Base-by-base conservation (phyloP, 257 asterid species). In the Rhazya stricta region DNA sequence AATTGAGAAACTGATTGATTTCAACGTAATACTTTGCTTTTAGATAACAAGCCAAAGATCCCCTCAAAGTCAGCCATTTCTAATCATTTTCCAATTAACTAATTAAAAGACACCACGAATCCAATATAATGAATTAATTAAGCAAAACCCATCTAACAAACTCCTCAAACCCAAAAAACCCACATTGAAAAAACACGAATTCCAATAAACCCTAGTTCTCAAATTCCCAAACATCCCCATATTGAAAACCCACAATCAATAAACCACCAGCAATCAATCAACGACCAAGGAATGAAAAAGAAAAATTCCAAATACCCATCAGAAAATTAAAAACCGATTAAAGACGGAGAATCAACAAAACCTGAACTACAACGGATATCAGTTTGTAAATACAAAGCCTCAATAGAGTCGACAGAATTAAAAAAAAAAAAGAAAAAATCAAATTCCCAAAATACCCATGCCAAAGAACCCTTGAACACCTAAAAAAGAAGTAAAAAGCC, bases 181-280 rank as follows among this genome's bases (percentile, higher is more conserved):
- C 80, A 76, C 73, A 51, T 67, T 58, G 12, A 62, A 81, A 69
- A 77, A 54, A 54, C 25, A 62, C 30, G 71, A 73, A 56, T 57
- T 16, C 54, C 82, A 76, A 62, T 76, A 86, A 86, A 84, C 86
- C 90, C 88, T 82, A 84, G 66, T 70, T 73, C 72, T 73, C 23
- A 63, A 1, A 69, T 71, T 60, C 79, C 80, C 23, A 77, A 56
- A 73, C 39, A 61, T 58, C 72, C 70, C 77, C 3, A 58, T 23
- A 68, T 73, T 62, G 18, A 75, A 67, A 46, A 75, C 42, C 78
- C 16, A 23, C 57, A 36, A 58, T 39, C 69, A 75, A 76, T 60
- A 34, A 61, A 76, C 42, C 39, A 60, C 57, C 73, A 71, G 48
- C 71, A 30, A 74, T 27, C 34, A 60, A 51, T 29, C 71, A 50